Conservation (phyloP, 2,329 filamentous ascomycete species). For the Cercospora canescens region DNA sequence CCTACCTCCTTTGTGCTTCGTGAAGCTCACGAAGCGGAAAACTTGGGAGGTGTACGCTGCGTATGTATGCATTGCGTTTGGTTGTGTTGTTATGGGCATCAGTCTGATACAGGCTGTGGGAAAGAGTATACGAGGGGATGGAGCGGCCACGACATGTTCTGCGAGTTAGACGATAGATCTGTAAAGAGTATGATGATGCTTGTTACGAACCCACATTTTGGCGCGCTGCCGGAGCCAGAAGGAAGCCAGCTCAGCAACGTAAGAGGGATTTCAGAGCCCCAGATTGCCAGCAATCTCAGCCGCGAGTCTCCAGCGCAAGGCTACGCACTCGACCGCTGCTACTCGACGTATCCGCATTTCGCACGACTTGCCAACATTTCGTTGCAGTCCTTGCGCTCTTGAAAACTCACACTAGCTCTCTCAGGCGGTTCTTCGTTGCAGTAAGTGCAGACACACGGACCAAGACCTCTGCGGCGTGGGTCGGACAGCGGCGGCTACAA, state of each 20-base stretch:
- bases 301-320: no score
- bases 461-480: neutral
- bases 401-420: no score
- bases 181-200: neutral
- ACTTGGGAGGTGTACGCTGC: conserved; percentile 58
- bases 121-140: conserved; percentile 57
- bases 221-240: neutral
- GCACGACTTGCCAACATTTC: no score
- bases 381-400: neutral
- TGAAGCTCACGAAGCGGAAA: conserved; percentile 80
- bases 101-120: conserved; percentile 70
- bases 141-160: conserved; percentile 22
- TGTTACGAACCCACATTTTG: neutral
- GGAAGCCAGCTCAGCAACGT: no score
- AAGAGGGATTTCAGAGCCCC: no score
- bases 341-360: no score
- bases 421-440: no score
- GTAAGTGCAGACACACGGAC: neutral
- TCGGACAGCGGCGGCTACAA: neutral
- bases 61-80: conserved; percentile 74
- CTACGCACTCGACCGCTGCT: no score
- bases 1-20: conserved; percentile 88
- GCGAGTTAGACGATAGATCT: conserved; percentile 11
- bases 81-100: conserved; percentile 75
- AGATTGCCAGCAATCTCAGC: neutral